Conservation (phyloP, 78 protist genomes). For the Cavenderia fasciculata region DNA sequence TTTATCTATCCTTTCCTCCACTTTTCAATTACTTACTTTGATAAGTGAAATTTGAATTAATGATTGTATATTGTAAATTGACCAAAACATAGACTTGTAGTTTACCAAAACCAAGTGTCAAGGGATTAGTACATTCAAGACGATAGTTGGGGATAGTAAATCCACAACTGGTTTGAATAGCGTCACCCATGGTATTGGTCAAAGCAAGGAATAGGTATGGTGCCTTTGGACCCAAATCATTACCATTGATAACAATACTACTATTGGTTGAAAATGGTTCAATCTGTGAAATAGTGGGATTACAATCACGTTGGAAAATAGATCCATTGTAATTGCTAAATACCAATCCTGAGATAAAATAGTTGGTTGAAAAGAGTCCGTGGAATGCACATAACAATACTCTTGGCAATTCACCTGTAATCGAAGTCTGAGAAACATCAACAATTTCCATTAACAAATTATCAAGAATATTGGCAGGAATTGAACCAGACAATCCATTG, state of each 20-base stretch:
- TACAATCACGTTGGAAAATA: neutral
- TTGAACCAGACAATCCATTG: neutral
- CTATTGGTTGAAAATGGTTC: neutral
- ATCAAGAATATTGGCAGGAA: neutral
- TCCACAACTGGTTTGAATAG: neutral
- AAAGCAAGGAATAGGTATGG: neutral
- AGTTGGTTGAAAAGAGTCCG: neutral
- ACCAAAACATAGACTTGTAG: neutral
- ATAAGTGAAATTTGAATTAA: neutral
- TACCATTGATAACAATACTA: neutral
- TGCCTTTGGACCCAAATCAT: neutral
- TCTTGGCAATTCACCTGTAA: neutral
- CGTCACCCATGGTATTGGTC: neutral
- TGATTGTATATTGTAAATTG: no score
- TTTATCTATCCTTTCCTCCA: neutral
- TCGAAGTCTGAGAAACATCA: neutral
- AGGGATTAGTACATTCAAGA: neutral
- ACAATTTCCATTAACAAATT: neutral
- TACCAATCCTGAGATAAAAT: neutral
- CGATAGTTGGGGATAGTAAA: neutral
- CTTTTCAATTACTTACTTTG: neutral
- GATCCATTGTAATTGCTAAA: constrained; percentile 20
- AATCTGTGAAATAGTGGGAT: neutral
- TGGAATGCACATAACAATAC: constrained; percentile 3
- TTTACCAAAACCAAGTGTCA: neutral